Conservation (phyloP, 2,329 filamentous ascomycete genomes). For the Clonostachys byssicola region DNA sequence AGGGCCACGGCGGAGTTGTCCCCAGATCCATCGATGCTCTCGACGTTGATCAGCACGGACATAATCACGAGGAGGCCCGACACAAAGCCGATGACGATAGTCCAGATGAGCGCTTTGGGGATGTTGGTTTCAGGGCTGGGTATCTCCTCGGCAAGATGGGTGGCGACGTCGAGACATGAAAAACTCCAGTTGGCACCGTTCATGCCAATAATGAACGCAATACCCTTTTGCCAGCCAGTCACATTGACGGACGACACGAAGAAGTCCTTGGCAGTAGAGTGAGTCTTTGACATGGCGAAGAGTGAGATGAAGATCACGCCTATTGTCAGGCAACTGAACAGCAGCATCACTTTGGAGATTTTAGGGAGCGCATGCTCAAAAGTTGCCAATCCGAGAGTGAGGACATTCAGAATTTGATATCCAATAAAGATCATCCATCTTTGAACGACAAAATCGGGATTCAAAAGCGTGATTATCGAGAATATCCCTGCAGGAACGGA, state of each 20-base stretch:
- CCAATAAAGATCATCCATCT: slow-evolving; percentile 18
- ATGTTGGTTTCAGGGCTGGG: slow-evolving; percentile 14
- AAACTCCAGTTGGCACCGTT: slow-evolving; percentile 21
- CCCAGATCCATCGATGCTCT: no score
- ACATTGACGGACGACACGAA: slow-evolving; percentile 11
- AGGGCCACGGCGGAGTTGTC: neutral
- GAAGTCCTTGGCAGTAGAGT: slow-evolving; percentile 10
- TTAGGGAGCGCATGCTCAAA: slow-evolving; percentile 8
- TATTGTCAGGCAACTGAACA: slow-evolving; percentile 15
- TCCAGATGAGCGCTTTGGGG: slow-evolving; percentile 12
- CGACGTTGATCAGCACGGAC: neutral
- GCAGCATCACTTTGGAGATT: slow-evolving; percentile 15
- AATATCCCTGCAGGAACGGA: slow-evolving; percentile 11
- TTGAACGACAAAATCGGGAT: slow-evolving; percentile 14
- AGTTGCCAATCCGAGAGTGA: slow-evolving; percentile 2
- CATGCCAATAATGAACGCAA: slow-evolving; percentile 20
- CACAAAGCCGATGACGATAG: slow-evolving; percentile 4
- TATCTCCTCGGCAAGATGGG: slow-evolving; percentile 20
- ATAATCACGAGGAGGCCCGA: slow-evolving; percentile 1
- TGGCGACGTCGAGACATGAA: slow-evolving; percentile 18
- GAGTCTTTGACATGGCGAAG: slow-evolving; percentile 13
- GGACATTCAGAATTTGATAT: slow-evolving; percentile 15
- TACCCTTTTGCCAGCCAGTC: slow-evolving; percentile 15
- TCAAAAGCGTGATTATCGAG: slow-evolving; percentile 11
- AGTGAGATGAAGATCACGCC: slow-evolving; percentile 14